Evolutionary conservation across 495 filamentous ascomycete species (phyloP), one percentile per base, ranked within the genome.

Genomic region (Parachaetomium inaequale): DNA sequence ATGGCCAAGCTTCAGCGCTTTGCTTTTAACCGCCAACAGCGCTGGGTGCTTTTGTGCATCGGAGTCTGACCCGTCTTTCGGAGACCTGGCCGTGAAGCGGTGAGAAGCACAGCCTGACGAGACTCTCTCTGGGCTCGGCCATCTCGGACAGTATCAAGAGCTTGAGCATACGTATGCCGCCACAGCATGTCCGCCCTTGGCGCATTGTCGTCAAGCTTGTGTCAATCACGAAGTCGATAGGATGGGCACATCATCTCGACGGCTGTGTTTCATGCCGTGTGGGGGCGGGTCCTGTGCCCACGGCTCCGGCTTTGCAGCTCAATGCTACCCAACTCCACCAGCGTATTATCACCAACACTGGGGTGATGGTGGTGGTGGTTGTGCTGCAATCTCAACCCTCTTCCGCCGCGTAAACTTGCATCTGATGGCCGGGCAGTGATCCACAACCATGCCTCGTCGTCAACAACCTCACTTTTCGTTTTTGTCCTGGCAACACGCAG

Each of bases 401-500:
- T 40, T 42, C 36, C 25, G 19, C 23, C 34, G 36, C 53, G 21
- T 25, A 29, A 56, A 7, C 38, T 17, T 56, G 36, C 25, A 31
- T 43, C n/a, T 56, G 32, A n/a, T 38, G 7, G 14, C 17, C n/a
- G 12, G 6, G 26, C n/a, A 40, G 19, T 17, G 58, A 23, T 31
- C 54, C 38, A 28, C 19, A 8, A 32, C 14, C 23, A 26, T 36
- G 17, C 40, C 50, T 32, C 8, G 55, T 46, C 40, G 21, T 45
- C 26, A 32, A 47, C 23, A 53, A 45, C 40, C 31, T 61, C 57
- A 32, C 21, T 55, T 60, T 31, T 21, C 46, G 12, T 31, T 21
- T 66, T 26, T 15, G 34, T 46, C 46, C 43, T 40, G 29, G 28
- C 52, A 59, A 62, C 64, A 47, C 29, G 28, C 65, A 51, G 54